phyloP scores from a whole-genome alignment of 768 basidiomycete genomes.

The Daedaleopsis nitida region DNA sequence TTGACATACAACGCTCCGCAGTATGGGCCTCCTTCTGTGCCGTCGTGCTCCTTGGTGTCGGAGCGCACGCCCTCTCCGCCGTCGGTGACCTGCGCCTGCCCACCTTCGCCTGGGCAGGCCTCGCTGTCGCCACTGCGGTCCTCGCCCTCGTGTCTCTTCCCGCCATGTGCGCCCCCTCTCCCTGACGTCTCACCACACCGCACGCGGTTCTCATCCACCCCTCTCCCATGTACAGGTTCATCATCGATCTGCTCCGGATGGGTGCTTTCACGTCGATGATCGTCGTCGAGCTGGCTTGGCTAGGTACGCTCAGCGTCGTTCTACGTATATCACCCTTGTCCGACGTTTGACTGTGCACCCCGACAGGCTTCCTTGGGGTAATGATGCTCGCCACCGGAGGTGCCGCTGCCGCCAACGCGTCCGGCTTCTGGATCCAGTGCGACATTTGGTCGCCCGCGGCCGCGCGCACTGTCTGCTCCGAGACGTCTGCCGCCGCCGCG shows the following conservation, averaged over 20 bases:
- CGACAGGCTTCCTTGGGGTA: slow-evolving; percentile 29
- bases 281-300: slow-evolving; percentile 31
- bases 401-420: slow-evolving; percentile 16
- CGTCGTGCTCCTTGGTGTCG: slow-evolving; percentile 20
- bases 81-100: neutral
- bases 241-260: slow-evolving; percentile 27
- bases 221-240: slow-evolving; percentile 17
- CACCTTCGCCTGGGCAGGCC: slow-evolving; percentile 19
- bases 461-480: slow-evolving; percentile 23
- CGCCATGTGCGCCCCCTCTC: slow-evolving; percentile 21
- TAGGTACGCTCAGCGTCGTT: slow-evolving; percentile 16
- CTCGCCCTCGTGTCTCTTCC: slow-evolving; percentile 22
- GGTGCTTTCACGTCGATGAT: slow-evolving; percentile 34
- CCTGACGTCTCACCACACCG: neutral
- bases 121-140: slow-evolving; percentile 27
- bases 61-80: slow-evolving; percentile 12
- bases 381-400: slow-evolving; percentile 33
- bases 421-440: slow-evolving; percentile 14
- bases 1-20: neutral
- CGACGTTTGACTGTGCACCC: neutral
- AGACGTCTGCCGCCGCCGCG: slow-evolving; percentile 28
- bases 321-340: neutral
- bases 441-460: neutral
- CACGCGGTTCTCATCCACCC: neutral
- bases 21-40: slow-evolving; percentile 12